A percentile compares a stretch with the other conserved stretches of the same genome.
Conservation (phyloP, 352 stramenopile species). For the Aphanomyces euteiches region DNA sequence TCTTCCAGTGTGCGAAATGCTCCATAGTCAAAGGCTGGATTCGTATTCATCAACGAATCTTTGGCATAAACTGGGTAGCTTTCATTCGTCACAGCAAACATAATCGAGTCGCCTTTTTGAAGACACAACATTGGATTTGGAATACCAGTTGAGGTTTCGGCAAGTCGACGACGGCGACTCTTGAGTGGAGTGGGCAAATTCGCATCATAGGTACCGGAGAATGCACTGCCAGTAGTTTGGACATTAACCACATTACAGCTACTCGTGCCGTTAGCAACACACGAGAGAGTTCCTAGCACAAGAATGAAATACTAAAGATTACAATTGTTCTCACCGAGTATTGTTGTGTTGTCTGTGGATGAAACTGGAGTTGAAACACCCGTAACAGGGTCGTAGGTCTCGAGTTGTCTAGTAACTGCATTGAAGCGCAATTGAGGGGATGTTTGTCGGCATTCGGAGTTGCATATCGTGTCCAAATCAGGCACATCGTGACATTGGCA, state of each 20-base stretch:
- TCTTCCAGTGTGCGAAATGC: constrained; percentile 71
- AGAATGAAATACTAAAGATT: too few species aligned
- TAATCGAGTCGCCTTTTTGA: constrained; percentile 62
- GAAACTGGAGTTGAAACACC: constrained; percentile 31
- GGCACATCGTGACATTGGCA: constrained; percentile 81
- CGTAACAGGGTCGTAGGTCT: constrained; percentile 58
- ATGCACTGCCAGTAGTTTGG: constrained; percentile 38
- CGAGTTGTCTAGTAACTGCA: constrained; percentile 46
- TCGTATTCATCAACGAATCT: constrained; percentile 94
- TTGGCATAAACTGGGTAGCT: constrained; percentile 92
- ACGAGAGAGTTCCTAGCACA: constrained; percentile 48
- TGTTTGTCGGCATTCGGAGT: constrained; percentile 62
- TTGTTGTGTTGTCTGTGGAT: too few species aligned
- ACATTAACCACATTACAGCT: constrained; percentile 57
- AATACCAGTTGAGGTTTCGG: constrained; percentile 36
- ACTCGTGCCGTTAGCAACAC: constrained; percentile 38
- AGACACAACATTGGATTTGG: constrained; percentile 87
- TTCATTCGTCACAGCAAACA: constrained; percentile 84
- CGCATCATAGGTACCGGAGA: constrained; percentile 62
- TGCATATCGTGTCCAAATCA: constrained; percentile 74
- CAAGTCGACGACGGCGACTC: not conserved
- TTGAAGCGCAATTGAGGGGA: constrained; percentile 59
- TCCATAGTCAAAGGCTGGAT: constrained; percentile 88
- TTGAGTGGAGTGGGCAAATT: constrained; percentile 28
- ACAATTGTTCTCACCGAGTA: too few species aligned